phyloP scores from a whole-genome alignment of 495 filamentous ascomycete genomes.

The Rusavskia elegans region DNA sequence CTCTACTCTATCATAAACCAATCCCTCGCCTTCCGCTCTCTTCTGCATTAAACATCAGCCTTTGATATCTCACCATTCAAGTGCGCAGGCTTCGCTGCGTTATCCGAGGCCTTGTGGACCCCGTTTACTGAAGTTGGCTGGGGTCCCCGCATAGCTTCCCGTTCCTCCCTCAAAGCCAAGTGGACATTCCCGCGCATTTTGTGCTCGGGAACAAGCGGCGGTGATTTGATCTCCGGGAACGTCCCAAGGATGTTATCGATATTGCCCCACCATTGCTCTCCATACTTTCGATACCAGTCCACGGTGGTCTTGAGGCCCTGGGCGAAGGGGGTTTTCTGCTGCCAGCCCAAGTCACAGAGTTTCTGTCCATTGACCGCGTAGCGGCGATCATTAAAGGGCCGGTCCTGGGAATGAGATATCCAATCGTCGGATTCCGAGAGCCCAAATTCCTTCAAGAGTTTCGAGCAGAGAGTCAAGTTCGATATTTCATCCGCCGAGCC shows the following conservation, averaged over 20 bases:
- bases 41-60: background rate
- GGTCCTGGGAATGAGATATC: constrained; percentile 50
- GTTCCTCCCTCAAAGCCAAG: background rate
- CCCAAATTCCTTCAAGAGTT: constrained; percentile 22
- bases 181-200: background rate
- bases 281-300: constrained; percentile 50
- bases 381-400: constrained; percentile 57
- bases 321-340: constrained; percentile 41
- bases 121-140: background rate
- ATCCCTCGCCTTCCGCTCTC: too few relatives aligned
- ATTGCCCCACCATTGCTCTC: constrained; percentile 47
- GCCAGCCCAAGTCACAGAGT: constrained; percentile 48
- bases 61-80: background rate
- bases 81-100: background rate
- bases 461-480: constrained; percentile 41
- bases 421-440: constrained; percentile 29
- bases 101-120: background rate
- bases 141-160: background rate
- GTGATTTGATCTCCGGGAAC: background rate
- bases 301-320: constrained; percentile 50
- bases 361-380: constrained; percentile 55
- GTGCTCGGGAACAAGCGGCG: background rate
- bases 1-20: too few relatives aligned
- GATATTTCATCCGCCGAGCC: constrained; percentile 51
- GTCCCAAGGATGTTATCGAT: background rate